A percentile compares a stretch with the other conserved stretches of the same genome.
Conservation (phyloP, 1,139 yeast genomes). For the Yamadazyma buinensis region DNA sequence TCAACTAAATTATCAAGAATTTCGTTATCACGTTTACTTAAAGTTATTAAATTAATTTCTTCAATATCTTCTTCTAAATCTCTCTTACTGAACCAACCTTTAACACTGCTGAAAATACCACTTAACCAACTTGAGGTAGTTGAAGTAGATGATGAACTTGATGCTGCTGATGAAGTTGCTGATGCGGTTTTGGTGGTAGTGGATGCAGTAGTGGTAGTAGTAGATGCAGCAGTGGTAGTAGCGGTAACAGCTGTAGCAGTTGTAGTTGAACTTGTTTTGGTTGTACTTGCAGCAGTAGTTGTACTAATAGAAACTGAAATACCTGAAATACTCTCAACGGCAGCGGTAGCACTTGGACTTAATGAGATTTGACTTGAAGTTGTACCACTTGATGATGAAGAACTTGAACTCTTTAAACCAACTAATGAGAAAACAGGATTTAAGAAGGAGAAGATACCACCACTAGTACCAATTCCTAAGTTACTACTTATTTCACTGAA, state of each 20-base stretch:
- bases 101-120: constrained; percentile 3
- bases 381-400: constrained; percentile 10
- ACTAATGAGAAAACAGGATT: constrained; percentile 12
- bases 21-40: constrained; percentile 21
- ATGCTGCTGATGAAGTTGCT: constrained; percentile 1
- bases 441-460: constrained; percentile 16
- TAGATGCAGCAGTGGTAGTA: constrained; percentile 6
- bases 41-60: constrained; percentile 1
- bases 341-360: constrained; percentile 6
- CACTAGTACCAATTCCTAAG: constrained; percentile 13
- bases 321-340: too few relatives aligned
- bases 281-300: constrained; percentile 8
- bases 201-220: constrained; percentile 6
- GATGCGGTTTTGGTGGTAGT: constrained; percentile 3
- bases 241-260: constrained; percentile 6
- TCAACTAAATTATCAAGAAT: constrained; percentile 22
- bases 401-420: constrained; percentile 9
- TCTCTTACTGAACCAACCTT: constrained; percentile 14
- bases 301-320: constrained; percentile 5
- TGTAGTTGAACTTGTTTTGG: constrained; percentile 6
- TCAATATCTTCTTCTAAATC: constrained; percentile 9
- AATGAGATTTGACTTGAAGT: constrained; percentile 5
- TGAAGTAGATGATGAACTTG: constrained; percentile 4
- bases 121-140: constrained; percentile 6
- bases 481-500: constrained; percentile 9